A percentile compares a stretch with the other conserved stretches of the same genome.
Conservation (phyloP, 306 rosid genomes). For the Dicorynia guianensis region DNA sequence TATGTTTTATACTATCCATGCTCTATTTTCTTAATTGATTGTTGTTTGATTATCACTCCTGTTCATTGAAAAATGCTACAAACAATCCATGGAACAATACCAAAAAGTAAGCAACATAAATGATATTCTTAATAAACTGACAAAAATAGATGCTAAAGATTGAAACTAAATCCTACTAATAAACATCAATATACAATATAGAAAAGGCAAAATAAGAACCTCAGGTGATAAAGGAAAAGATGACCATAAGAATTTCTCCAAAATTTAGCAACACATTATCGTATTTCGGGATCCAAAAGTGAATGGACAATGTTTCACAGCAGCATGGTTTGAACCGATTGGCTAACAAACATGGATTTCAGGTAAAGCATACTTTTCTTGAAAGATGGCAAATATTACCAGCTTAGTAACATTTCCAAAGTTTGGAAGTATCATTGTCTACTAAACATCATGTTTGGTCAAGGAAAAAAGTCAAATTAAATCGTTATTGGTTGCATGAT, state of each 20-base stretch:
- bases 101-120: background rate
- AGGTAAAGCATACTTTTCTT: slow-evolving; percentile 15
- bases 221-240: background rate
- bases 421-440: slow-evolving; percentile 97
- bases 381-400: slow-evolving; percentile 63
- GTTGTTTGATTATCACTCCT: no score
- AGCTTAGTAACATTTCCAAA: slow-evolving; percentile 83
- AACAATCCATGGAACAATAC: background rate
- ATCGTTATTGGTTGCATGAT: slow-evolving; percentile 6
- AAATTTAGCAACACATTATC: background rate
- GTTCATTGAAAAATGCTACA: background rate
- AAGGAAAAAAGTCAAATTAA: slow-evolving; percentile 35
- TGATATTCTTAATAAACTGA: background rate
- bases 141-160: no score
- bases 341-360: slow-evolving; percentile 3
- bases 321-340: slow-evolving; percentile 12
- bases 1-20: background rate
- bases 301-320: background rate
- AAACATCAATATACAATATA: background rate
- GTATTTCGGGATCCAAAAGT: slow-evolving; percentile 17
- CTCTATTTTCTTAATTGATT: background rate
- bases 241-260: background rate
- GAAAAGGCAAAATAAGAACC: background rate
- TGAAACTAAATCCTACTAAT: background rate
- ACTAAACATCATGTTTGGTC: slow-evolving; percentile 31